Evolutionary conservation across 306 rosid species (phyloP), one percentile per base, ranked within the genome.

Genomic region (Psophocarpus tetragonolobus): DNA sequence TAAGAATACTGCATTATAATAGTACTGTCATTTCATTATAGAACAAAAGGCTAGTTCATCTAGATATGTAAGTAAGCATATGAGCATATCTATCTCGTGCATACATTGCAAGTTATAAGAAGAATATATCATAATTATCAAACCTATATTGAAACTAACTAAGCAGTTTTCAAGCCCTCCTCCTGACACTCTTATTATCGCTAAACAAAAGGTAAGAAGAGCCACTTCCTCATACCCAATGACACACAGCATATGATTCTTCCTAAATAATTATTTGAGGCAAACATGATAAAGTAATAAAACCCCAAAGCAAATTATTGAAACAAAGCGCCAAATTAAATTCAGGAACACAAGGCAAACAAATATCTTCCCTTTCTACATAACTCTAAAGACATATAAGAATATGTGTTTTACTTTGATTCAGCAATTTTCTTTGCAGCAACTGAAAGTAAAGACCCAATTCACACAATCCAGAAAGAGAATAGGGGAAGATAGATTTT

Each of bases 291-390:
- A 50, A 36, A 41, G 50, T 50, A 35, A 45, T 21, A 79, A 33
- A 36, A 32, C 38, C 83, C 41, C 12, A 21, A 42, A 39, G 51
- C n/a, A 33, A 32, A 53, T 53, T 53, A 36, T 74, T 29, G 6
- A 80, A 73, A 66, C 56, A 80, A 54, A 54, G 41, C 6, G 51
- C 79, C 8, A 15, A 20, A 29, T 41, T 23, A 68, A 51, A 68
- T 30, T 58, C 65, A 35, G 29, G 60, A 68, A 69, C 7, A 17
- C 33, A 48, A 48, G 27, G 8, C 63, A 56, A 9, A 30, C 23
- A 21, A 51, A 15, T 6, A n/a, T 24, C 50, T 21, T 65, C 60
- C 32, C 61, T 14, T 68, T 63, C 80, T 35, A 17, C 47, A 73
- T 64, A 45, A 50, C 33, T 20, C 33, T 29, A 68, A 29, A 18